Conservation (phyloP, 192 early-diverging fungal genomes). For the Allomyces javanicus region DNA sequence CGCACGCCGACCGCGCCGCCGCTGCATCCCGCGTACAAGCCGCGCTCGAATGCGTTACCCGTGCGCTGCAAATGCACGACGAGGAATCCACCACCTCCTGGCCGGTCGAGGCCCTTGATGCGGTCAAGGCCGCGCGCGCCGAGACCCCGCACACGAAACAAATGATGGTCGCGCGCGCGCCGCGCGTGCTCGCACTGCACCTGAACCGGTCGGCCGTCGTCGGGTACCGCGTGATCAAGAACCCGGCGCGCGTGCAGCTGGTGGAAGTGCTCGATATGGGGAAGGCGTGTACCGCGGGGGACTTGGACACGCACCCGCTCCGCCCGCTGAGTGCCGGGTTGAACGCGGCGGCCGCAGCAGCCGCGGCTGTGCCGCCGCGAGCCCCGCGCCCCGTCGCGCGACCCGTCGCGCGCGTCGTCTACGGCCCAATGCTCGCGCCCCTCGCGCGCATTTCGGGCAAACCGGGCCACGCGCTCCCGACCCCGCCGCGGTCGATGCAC, state of each 20-base stretch:
- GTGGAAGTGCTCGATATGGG: not conserved
- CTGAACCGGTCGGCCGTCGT: not conserved
- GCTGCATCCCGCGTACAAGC: too few relatives aligned
- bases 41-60: too few relatives aligned
- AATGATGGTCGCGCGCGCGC: not conserved
- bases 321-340: not conserved
- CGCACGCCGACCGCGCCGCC: too few relatives aligned
- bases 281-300: not conserved
- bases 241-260: not conserved
- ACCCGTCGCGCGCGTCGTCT: not conserved
- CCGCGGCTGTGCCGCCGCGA: not conserved
- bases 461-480: not conserved
- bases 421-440: not conserved
- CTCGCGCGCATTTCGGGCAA: not conserved
- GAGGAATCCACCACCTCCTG: too few relatives aligned
- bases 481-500: not conserved
- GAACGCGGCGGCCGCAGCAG: not conserved
- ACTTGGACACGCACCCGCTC: not conserved
- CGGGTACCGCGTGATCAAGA: not conserved
- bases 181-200: not conserved
- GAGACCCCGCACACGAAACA: not conserved
- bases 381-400: not conserved
- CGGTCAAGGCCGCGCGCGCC: not conserved
- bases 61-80: too few relatives aligned
- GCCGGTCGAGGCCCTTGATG: too few relatives aligned